Percentiles rank a stretch among this genome's conserved stretches.
Evolutionary conservation across 139 green algal genomes (phyloP).

Genomic region (Picochlorum sp.): DNA sequence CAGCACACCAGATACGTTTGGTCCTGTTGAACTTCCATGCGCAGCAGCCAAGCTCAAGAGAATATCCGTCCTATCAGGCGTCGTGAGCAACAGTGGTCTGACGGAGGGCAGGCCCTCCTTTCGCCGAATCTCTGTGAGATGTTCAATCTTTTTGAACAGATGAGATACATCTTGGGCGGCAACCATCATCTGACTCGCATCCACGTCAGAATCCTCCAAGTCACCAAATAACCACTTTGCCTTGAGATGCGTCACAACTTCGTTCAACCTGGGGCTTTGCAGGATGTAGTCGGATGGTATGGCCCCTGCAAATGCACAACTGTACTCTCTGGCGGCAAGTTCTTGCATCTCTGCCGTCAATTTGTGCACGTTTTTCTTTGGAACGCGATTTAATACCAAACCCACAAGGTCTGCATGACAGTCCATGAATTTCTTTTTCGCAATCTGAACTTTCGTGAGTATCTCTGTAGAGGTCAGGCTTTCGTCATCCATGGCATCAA

Average conservation of each 20-base stretch:
- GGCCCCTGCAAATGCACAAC: conserved; percentile 35
- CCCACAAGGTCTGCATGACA: conserved; percentile 44
- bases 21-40: conserved; percentile 30
- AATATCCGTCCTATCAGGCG: conserved; percentile 41
- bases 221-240: conserved; percentile 45
- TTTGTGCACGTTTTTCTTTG: conserved; percentile 14
- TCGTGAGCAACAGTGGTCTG: conserved; percentile 39
- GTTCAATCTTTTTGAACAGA: conserved; percentile 40
- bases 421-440: conserved; percentile 30
- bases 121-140: conserved; percentile 6
- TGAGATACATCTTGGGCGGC: conserved; percentile 35
- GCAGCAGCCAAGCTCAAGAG: conserved; percentile 32
- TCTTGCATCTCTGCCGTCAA: conserved; percentile 18
- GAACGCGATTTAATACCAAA: conserved; percentile 55
- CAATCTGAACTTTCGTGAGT: conserved; percentile 18
- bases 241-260: conserved; percentile 44
- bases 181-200: conserved; percentile 38
- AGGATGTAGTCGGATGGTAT: conserved; percentile 51
- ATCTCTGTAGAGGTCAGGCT: conserved; percentile 18
- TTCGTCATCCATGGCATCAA: conserved; percentile 24
- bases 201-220: conserved; percentile 33
- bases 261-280: conserved; percentile 42
- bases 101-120: conserved; percentile 8
- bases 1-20: conserved; percentile 50
- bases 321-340: conserved; percentile 9